A percentile compares a stretch with the other conserved stretches of the same genome.
phyloP scores from a whole-genome alignment of 768 basidiomycete genomes.

The Omphalotus guepiniiformis region DNA sequence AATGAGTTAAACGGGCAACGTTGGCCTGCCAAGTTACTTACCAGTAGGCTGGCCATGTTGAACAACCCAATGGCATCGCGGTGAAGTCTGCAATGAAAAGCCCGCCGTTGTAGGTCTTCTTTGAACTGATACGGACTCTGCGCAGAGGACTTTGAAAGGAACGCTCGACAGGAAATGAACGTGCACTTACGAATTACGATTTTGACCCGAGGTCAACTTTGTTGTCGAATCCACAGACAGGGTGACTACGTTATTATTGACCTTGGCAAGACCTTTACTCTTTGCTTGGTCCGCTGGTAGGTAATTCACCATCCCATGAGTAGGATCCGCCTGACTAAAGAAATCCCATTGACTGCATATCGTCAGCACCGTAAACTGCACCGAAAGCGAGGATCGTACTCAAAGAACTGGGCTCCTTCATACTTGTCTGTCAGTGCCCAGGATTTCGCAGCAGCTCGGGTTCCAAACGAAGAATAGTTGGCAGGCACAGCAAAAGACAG shows the following conservation, averaged over 20 bases:
- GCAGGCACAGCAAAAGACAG: neutral
- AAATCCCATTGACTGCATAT: neutral
- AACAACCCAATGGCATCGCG: slow-evolving; percentile 47
- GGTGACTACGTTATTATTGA: neutral
- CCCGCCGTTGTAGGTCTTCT: slow-evolving; percentile 39
- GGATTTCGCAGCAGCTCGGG: neutral
- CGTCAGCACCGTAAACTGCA: neutral
- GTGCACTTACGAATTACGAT: slow-evolving; percentile 5
- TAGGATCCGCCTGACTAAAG: slow-evolving; percentile 5
- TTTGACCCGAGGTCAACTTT: neutral
- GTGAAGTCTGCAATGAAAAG: slow-evolving; percentile 51
- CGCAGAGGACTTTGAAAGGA: neutral
- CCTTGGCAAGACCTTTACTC: neutral
- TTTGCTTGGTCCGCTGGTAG: neutral
- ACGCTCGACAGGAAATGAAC: neutral
- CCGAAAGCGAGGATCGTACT: neutral
- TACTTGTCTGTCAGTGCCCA: slow-evolving; percentile 1
- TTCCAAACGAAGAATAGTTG: neutral
- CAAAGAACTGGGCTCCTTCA: slow-evolving; percentile 4
- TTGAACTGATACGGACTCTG: slow-evolving; percentile 47
- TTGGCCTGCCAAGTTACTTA: neutral
- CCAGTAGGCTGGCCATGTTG: slow-evolving; percentile 48
- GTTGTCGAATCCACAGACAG: slow-evolving; percentile 3
- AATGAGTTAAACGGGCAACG: neutral
- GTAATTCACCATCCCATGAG: slow-evolving; percentile 1